These are phyloP conservation scores for Dryadomyces quercivorus DNA, from an alignment of 2,329 filamentous ascomycete species.

Conservation along the genomic window DNA sequence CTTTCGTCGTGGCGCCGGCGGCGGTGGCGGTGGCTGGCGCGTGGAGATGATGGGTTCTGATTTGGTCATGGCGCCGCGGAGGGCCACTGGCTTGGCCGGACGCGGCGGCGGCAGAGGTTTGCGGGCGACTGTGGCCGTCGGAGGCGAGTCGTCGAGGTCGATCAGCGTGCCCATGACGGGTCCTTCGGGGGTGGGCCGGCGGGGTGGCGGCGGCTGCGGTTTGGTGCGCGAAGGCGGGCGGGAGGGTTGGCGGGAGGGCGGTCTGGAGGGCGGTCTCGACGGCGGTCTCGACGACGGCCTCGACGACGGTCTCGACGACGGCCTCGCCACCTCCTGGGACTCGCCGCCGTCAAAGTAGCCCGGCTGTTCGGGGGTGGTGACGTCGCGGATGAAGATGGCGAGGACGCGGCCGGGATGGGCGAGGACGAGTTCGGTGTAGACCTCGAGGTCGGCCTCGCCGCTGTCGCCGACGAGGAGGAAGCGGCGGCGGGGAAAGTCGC, in stretches of 20 bases:
- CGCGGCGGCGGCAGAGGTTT: conserved; percentile 37
- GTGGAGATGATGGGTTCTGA: not conserved
- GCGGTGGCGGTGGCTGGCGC: not conserved
- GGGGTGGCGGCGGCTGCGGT: not conserved
- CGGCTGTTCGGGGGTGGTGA: conserved; percentile 64
- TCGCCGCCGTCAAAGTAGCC: conserved; percentile 64
- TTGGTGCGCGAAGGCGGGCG: not conserved
- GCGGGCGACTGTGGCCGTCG: conserved; percentile 22
- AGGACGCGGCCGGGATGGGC: conserved; percentile 73
- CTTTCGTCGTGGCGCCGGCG: not conserved
- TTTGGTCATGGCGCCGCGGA: conserved; percentile 28
- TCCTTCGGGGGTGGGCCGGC: conserved; percentile 16
- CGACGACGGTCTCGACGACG: no score
- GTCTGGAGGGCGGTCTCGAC: not conserved
- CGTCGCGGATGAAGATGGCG: conserved; percentile 88
- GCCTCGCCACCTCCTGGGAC: no score
- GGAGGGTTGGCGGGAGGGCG: conserved; percentile 11
- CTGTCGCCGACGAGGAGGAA: conserved; percentile 93
- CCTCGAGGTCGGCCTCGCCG: conserved; percentile 91
- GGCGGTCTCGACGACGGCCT: no score
- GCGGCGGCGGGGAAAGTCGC: conserved; percentile 77
- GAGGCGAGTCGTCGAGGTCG: conserved; percentile 37
- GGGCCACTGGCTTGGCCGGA: conserved; percentile 43
- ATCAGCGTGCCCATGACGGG: conserved; percentile 46
- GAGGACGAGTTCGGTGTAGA: conserved; percentile 86